Percentiles rank a stretch among this genome's conserved stretches.
These are phyloP conservation scores for Microcyclospora pomicola DNA, from an alignment of 2,329 filamentous ascomycete genomes.

Conservation along the genomic window DNA sequence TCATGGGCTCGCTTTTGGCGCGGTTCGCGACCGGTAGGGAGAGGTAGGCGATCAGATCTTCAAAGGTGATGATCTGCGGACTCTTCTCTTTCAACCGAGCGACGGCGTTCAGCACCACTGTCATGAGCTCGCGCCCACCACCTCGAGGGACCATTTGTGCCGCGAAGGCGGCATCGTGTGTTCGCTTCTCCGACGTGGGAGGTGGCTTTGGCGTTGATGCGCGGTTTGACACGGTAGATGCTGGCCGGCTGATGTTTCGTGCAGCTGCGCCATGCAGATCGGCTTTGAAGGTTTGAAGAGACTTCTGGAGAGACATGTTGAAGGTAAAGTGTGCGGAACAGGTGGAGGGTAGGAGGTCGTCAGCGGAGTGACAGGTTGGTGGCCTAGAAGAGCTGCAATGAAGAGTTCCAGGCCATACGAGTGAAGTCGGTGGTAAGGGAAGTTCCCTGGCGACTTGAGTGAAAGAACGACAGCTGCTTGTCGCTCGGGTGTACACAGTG, in stretches of 20 bases:
- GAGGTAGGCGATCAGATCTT: conserved; percentile 68
- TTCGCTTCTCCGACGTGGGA: conserved; percentile 10
- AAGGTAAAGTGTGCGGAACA: not conserved
- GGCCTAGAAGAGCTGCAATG: conserved; percentile 15
- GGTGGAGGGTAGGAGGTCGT: not conserved
- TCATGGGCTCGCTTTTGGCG: conserved; percentile 31
- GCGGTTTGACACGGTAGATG: conserved; percentile 10
- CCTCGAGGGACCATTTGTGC: not conserved
- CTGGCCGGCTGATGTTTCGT: conserved; percentile 18
- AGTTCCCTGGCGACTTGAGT: too few species aligned
- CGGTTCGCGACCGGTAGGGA: conserved; percentile 42
- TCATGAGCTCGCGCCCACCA: conserved; percentile 64
- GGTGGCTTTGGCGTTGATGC: conserved; percentile 14
- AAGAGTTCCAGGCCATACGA: conserved; percentile 15
- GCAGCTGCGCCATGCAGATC: conserved; percentile 18
- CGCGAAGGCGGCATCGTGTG: conserved; percentile 13
- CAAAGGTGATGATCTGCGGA: conserved; percentile 52
- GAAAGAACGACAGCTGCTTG: too few species aligned
- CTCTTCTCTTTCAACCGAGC: conserved; percentile 60
- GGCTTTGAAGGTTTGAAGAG: conserved; percentile 17
- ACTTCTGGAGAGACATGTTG: conserved; percentile 19
- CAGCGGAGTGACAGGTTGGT: not conserved
- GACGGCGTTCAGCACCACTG: conserved; percentile 76
- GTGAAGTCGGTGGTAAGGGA: too few species aligned
- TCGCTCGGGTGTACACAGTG: too few species aligned